Evolutionary conservation across 352 stramenopile species (phyloP), one percentile per base, ranked within the genome.

Genomic region (Globisporangium nagaii): DNA sequence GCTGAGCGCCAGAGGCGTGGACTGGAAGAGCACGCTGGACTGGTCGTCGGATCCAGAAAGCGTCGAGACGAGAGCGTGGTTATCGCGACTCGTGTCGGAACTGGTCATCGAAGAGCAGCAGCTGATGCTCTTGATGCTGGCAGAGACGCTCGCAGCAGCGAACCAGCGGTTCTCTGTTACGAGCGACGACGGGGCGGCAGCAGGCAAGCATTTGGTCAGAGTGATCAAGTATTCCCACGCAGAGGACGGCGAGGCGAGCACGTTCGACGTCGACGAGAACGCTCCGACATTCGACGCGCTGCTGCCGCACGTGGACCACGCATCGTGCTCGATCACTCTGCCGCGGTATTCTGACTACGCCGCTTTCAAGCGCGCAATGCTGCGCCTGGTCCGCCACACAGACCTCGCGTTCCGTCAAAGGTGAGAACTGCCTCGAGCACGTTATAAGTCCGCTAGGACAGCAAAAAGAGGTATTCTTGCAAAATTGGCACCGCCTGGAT

Each of bases 401-500:
- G 56, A 75, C 30, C 41, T 56, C 27, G 68, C 70, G 5, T 82
- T 77, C 60, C 66, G 5, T 39, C 68, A 12, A 74, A 71, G 54
- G 37, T 47, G 58, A 49, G 19, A 42, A n/a, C n/a, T n/a, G 8
- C 11, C 19, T 10, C 25, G 27, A 41, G 15, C 9, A 54, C 4
- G 17, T n/a, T 52, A 58, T 24, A 22, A 20, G 27, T 9, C 39
- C 22, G 13, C 47, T 67, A 79, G 22, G 50, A 61, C 9, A 83
- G 24, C 4, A 68, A 57, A 52, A 93, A 90, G 35, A 93, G 55
- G 53, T 86, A 90, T 61, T 86, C 63, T 60, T 90, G 78, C 35
- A 90, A 57, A 35, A 93, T 65, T 32, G 73, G 80, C 11, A 89
- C 56, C 32, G 84, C 70, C 56, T 80, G 74, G 24, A 93, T 73